phyloP scores from a whole-genome alignment of 257 asterid species.

The Jacaranda mimosifolia region DNA sequence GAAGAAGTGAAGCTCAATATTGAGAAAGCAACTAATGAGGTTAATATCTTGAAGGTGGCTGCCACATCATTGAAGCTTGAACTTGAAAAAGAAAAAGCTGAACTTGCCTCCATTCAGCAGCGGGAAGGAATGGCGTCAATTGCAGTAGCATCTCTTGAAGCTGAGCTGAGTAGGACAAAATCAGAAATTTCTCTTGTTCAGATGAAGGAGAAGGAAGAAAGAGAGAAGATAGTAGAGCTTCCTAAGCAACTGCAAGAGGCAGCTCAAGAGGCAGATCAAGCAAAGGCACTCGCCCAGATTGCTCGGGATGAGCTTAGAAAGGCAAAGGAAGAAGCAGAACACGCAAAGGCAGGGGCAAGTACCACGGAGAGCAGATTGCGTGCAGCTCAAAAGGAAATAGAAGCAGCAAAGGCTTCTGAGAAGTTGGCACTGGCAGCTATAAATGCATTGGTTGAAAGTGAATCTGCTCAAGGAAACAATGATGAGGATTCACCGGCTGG shows the following conservation, averaged over 20 bases:
- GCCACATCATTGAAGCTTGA: slow-evolving; percentile 67
- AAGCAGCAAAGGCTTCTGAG: slow-evolving; percentile 91
- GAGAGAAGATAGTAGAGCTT: slow-evolving; percentile 77
- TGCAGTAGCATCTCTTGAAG: slow-evolving; percentile 82
- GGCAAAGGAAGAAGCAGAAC: slow-evolving; percentile 83
- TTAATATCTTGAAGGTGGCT: slow-evolving; percentile 71
- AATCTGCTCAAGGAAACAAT: slow-evolving; percentile 53
- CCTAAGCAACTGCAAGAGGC: slow-evolving; percentile 78
- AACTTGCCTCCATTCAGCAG: slow-evolving; percentile 64
- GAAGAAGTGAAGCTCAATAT: slow-evolving; percentile 76
- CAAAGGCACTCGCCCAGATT: slow-evolving; percentile 52
- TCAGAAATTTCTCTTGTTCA: slow-evolving; percentile 67
- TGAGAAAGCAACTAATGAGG: slow-evolving; percentile 68
- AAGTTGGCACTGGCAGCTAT: slow-evolving; percentile 87
- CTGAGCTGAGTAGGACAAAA: slow-evolving; percentile 66
- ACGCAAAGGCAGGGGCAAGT: slow-evolving; percentile 70
- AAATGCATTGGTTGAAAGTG: slow-evolving; percentile 81
- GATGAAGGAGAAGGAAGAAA: slow-evolving; percentile 71
- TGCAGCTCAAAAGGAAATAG: slow-evolving; percentile 88
- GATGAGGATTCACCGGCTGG: slow-evolving; percentile 59
- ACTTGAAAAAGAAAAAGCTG: slow-evolving; percentile 71
- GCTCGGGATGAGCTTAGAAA: slow-evolving; percentile 69
- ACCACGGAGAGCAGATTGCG: slow-evolving; percentile 72
- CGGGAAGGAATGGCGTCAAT: slow-evolving; percentile 91
- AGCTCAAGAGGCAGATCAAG: slow-evolving; percentile 74